Evolutionary conservation across 495 filamentous ascomycete genomes (phyloP), one percentile per base, ranked within the genome.

Genomic region (Aspergillus mulundensis): DNA sequence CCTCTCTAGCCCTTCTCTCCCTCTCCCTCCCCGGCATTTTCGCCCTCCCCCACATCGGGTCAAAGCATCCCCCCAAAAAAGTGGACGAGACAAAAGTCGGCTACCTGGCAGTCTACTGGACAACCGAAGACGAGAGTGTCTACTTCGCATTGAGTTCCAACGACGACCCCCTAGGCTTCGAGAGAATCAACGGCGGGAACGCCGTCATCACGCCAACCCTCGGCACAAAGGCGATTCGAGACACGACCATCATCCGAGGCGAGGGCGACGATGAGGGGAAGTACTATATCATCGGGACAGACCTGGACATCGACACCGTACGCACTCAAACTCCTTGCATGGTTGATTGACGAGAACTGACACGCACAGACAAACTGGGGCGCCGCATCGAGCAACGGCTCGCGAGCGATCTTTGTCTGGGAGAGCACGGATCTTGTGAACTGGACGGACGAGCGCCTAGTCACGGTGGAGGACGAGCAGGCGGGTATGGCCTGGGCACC

Each of bases 401-500:
- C 59, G 2, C 50, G 50, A 3, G 59, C 30, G 1, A 57, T 61
- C 15, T 55, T 58, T 24, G 45, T 61, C 38, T 61, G 59, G 59
- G 59, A 61, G 32, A 61, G 59, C 32, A 55, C 38, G 1, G 59
- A 61, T 18, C 20, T 61, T n/a, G 43, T 61, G 6, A 54, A 38
- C 21, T 61, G 59, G 59, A 54, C 45, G 14, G 50, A 58, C n/a
- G 50, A 50, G 18, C 42, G 46, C 5, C 46, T 61, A 0, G 54
- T 58, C 7, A 58, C 59, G 1, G 50, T 61, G 8, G 59, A 61
- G 32, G 54, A 55, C 42, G 55, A 54, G 14, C 54, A 50, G 5
- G 59, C 59, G 2, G 59, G 59, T 16, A 61, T 58, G 54, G 59
- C 53, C 0, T 61, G 59, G 59, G 59, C 59, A 20, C 59, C 59